phyloP scores from a whole-genome alignment of 495 filamentous ascomycete genomes.

The Aspergillus cristatus region DNA sequence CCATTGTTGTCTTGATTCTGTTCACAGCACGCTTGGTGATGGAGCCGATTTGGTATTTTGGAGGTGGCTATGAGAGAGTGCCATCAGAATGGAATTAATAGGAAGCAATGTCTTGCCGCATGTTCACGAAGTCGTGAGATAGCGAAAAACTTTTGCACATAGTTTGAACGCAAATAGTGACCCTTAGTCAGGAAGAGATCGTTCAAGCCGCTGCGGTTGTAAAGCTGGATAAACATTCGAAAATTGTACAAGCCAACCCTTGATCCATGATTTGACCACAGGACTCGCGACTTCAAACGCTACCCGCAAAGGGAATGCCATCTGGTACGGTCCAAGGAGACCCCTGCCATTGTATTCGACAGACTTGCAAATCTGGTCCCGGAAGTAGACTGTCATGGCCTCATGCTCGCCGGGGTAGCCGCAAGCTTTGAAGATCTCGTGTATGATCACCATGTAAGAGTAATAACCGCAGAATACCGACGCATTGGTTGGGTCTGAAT shows the following conservation, averaged over 20 bases:
- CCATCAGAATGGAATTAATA: too few relatives aligned
- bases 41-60: constrained; percentile 12
- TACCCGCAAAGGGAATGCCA: constrained; percentile 24
- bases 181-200: too few relatives aligned
- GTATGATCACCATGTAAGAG: constrained; percentile 25
- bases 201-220: constrained; percentile 16
- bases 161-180: too few relatives aligned
- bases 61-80: too few relatives aligned
- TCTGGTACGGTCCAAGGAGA: constrained; percentile 22
- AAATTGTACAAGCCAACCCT: constrained; percentile 14
- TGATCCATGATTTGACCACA: constrained; percentile 19
- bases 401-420: constrained; percentile 20
- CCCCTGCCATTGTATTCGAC: constrained; percentile 23
- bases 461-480: constrained; percentile 23
- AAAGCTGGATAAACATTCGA: constrained; percentile 20
- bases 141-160: too few relatives aligned
- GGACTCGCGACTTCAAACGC: constrained; percentile 22
- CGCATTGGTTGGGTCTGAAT: constrained; percentile 17
- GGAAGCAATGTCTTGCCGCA: too few relatives aligned
- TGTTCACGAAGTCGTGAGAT: constrained; percentile 2
- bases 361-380: constrained; percentile 28
- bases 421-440: constrained; percentile 18
- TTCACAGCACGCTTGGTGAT: constrained; percentile 16
- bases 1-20: constrained; percentile 14
- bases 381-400: constrained; percentile 18